phyloP scores from a whole-genome alignment of 1,284 basidiomycete species.

The Cutaneotrichosporon sp. region DNA sequence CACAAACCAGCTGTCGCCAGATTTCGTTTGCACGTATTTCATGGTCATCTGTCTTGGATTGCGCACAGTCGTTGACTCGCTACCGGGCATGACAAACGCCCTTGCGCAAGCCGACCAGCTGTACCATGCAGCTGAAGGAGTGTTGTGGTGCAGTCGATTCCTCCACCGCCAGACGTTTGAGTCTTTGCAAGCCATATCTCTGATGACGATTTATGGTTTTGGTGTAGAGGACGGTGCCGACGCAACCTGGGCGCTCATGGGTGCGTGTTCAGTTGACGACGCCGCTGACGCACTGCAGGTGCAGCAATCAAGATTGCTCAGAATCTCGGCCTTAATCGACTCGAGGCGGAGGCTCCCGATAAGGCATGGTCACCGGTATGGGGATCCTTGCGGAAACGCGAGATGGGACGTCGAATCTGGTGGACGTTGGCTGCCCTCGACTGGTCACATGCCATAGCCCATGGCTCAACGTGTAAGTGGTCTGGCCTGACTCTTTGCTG shows the following conservation, averaged over 20 bases:
- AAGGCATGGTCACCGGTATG: conserved; percentile 19
- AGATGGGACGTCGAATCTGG: conserved; percentile 24
- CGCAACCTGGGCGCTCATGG: conserved; percentile 17
- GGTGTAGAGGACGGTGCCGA: conserved; percentile 16
- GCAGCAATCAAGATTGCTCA: conserved; percentile 26
- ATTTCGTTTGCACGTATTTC: conserved; percentile 16
- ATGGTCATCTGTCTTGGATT: conserved; percentile 19
- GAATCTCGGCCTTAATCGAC: conserved; percentile 24
- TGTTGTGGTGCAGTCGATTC: conserved; percentile 19
- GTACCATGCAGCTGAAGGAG: conserved; percentile 17
- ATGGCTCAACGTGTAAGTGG: conserved; percentile 16
- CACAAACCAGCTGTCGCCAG: conserved; percentile 5
- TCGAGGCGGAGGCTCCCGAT: conserved; percentile 16
- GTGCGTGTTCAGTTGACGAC: neutral
- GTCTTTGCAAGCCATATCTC: conserved; percentile 19
- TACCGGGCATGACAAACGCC: conserved; percentile 9
- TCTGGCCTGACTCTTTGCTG: neutral
- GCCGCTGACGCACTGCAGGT: conserved; percentile 1
- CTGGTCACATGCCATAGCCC: conserved; percentile 22
- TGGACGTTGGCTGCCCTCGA: conserved; percentile 25
- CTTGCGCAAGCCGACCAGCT: conserved; percentile 12
- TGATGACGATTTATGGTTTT: conserved; percentile 19
- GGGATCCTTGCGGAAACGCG: conserved; percentile 13
- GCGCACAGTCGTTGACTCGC: conserved; percentile 6
- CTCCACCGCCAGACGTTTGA: conserved; percentile 18